Base-by-base conservation (phyloP, 257 asterid species). In the Lavandula angustifolia region DNA sequence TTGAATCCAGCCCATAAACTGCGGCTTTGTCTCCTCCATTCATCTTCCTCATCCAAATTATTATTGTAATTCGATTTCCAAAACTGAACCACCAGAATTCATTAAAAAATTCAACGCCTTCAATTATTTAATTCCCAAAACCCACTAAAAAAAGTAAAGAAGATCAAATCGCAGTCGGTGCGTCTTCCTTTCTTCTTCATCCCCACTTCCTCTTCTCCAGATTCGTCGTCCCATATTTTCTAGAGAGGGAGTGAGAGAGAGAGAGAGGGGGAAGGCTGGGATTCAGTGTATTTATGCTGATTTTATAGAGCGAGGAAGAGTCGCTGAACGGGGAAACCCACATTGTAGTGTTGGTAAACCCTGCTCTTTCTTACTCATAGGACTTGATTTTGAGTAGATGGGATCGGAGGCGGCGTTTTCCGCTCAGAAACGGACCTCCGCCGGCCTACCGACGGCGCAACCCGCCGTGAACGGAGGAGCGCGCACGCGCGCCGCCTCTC, bases 381-480 rank as follows among this genome's bases (percentile, higher is more conserved):
- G 33, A 2, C 54, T 57, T 37, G 29, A 12, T 13, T 41, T 50
- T 9, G 18, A 35, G 50, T 68, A 35, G 52, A 88, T 86, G 92
- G 95, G 87, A 66, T 87, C 85, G 40, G 95, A 89, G 10, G 76
- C 40, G 66, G 63, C 77, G 33, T 78, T 81, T 56, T 66, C 87
- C 2, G 79, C 97, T 68, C 97, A 87, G 75, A 89, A 85, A 73
- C 81, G 97, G 71, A 11, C 73, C 9, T 78, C 78, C 60, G 67
- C 76, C 34, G 48, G 70, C 10, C 85, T 81, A 4, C 92, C 91
- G 12, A 85, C 88, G 32, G 48, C 75, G 58, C 55, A 61, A 34
- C 46, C 79, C 57, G 46, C 80, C 60, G 75, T 64, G 58, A 82
- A 74, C 67, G 89, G 89, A 5, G 84, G 68, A 11, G 84, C 54